Evolutionary conservation across 768 basidiomycete genomes (phyloP), one percentile per base, ranked within the genome.

Genomic region (Leccinum variicolor): DNA sequence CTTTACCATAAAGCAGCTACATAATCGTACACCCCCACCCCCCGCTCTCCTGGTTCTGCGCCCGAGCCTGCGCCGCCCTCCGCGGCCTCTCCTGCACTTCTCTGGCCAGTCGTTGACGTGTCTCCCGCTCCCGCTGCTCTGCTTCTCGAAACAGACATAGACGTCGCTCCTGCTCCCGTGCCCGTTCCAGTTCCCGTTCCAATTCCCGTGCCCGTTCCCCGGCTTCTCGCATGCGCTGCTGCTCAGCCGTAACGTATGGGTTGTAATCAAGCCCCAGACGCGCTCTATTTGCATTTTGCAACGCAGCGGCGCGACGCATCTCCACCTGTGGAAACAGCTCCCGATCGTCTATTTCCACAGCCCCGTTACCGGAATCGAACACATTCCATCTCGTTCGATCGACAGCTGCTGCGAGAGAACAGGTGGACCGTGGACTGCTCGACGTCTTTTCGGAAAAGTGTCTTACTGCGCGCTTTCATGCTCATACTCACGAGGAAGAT

Each of bases 371-470:
- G 21, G 65, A 74, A 29, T 75, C 80, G 15, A 80, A 83, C 36
- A 80, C 82, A 4, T 81, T 89, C 41, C 78, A 87, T 62, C 81
- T 90, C 54, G 81, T 84, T 34, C 86, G 91, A 15, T 81, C 84
- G 15, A 85, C 89, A 17, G 75, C 83, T 10, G 74, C 81, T 43
- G 84, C 85, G 33, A 85, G 92, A 49, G 77, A 80, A 28, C 81
- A 84, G 43, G 85, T 92, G 52, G 94, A 96, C 64, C 82, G 87
- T 46, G 85, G 85, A 11, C 75, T 98, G 17, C 79, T 82, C 48
- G 94, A 96, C 66, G 84, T 97, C 56, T 84, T 89, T 63, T 94
- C 92, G 11, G 84, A 87, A 58, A 77, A 78, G 23, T 89, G 89
- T 61, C 72, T 87, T 26, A 79, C 82, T 3, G 89, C 87, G 15